Evolutionary conservation across 306 rosid genomes (phyloP).

Genomic region (Cicer pinnatifidum): DNA sequence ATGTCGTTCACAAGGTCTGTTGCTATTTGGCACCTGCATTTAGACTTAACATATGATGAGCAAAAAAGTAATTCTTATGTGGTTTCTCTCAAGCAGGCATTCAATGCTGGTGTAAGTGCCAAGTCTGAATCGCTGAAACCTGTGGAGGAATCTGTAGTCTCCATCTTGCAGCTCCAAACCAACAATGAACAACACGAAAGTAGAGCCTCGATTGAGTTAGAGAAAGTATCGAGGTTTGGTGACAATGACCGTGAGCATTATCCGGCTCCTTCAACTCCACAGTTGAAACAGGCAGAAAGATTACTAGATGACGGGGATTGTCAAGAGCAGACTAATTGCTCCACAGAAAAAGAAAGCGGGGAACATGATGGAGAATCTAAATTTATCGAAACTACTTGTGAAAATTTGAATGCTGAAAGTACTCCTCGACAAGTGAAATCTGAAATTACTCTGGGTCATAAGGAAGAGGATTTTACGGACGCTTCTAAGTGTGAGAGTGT

Average conservation of each 20-base stretch:
- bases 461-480: conserved; percentile 56
- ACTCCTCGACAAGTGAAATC: conserved; percentile 48
- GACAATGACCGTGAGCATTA: conserved; percentile 65
- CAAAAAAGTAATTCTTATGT: conserved; percentile 46
- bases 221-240: conserved; percentile 39
- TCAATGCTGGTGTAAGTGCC: conserved; percentile 62
- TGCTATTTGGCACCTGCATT: conserved; percentile 17
- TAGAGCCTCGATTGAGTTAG: conserved; percentile 46
- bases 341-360: conserved; percentile 67
- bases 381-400: conserved; percentile 75
- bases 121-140: conserved; percentile 62
- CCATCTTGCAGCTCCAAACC: conserved; percentile 61
- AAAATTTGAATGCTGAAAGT: conserved; percentile 52
- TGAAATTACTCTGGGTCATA: conserved; percentile 49
- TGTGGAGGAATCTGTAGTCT: conserved; percentile 61
- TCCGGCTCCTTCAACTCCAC: conserved; percentile 97
- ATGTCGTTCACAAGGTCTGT: conserved; percentile 96
- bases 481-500: conserved; percentile 52
- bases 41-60: conserved; percentile 25
- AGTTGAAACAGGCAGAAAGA: conserved; percentile 69
- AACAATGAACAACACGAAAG: conserved; percentile 49
- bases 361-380: conserved; percentile 76
- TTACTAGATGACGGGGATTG: conserved; percentile 82
- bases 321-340: conserved; percentile 75
- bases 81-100: conserved; percentile 71